Base-by-base conservation (phyloP, 164 flowering plant genomes). In the Stephania cephalantha region DNA sequence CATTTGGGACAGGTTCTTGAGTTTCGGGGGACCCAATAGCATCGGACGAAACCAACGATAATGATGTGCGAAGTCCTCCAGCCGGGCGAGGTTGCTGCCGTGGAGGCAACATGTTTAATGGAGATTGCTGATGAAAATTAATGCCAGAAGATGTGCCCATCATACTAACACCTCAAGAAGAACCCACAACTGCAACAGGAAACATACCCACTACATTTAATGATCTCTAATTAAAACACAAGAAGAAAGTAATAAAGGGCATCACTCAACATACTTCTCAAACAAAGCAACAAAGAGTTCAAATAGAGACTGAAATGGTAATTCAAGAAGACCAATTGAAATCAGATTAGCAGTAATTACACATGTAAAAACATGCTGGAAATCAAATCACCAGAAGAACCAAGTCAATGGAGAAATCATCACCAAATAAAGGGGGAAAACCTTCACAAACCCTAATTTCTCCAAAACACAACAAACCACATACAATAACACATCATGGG, bases 1-100 rank as follows among this genome's bases (percentile, higher is more conserved):
- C 83, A 75, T 87, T 91, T 22, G 88, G 84, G 75, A 86, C 86
- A 25, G 88, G 90, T 45, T 88, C 96, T 71, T 84, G 91, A 53
- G 71, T 71, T 73, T 83, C 80, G 10, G 82, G 79, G 25, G 85
- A 82, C 9, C 81, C 84, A 71, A 75, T 70, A 1, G 78, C 78
- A 45, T 81, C 81, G 25, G 75, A 50, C 2, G 81, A 69, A 79
- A 78, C 83, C 18, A 85, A 73, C 13, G 85, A 82, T 22, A 85
- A 48, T 12, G 85, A 80, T 68, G 85, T 80, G 64, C 82, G 84
- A n/a, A 85, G 50, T 9, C 13, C 55, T 2, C 78, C 82, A 30
- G 74, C 73, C 0, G 82, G 53, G 22, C 86, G 74, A 6, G 81
- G 74, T 73, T 81, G 85, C 73, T 85, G 84, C 3, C 85, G 76